phyloP scores from a whole-genome alignment of 106 monocot species.

The Platanthera zijinensis region DNA sequence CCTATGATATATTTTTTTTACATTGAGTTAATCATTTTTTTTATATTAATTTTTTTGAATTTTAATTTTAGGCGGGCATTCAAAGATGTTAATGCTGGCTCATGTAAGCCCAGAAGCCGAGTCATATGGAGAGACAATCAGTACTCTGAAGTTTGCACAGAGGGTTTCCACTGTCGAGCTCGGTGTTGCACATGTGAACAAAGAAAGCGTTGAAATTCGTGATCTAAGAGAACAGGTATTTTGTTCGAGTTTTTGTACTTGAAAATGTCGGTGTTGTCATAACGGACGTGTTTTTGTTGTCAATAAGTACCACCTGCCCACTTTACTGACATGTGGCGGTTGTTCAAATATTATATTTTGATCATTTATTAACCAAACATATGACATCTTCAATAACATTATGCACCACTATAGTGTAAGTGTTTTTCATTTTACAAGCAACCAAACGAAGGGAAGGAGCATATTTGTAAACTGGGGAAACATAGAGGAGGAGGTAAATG shows the following conservation, averaged over 20 bases:
- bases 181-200: conserved; percentile 66
- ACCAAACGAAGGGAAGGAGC: neutral
- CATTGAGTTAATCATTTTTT: neutral
- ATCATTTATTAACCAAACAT: too few species aligned
- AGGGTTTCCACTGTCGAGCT: conserved; percentile 80
- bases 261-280: too few species aligned
- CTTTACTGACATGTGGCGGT: too few species aligned
- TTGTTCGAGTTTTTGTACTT: too few species aligned
- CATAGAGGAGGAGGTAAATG: too few species aligned
- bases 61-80: conserved; percentile 54
- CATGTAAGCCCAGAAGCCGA: conserved; percentile 84
- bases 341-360: too few species aligned
- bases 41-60: neutral
- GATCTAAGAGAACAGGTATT: conserved; percentile 76
- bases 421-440: neutral
- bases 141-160: conserved; percentile 91
- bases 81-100: conserved; percentile 88
- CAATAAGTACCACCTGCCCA: too few species aligned
- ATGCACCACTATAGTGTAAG: too few species aligned
- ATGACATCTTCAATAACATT: too few species aligned
- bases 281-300: too few species aligned
- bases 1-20: neutral
- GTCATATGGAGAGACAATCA: conserved; percentile 59
- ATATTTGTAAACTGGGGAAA: too few species aligned
- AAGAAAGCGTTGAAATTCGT: conserved; percentile 66